Evolutionary conservation across 108 stramenopile genomes (phyloP).

Genomic region (Bacterosira constricta): DNA sequence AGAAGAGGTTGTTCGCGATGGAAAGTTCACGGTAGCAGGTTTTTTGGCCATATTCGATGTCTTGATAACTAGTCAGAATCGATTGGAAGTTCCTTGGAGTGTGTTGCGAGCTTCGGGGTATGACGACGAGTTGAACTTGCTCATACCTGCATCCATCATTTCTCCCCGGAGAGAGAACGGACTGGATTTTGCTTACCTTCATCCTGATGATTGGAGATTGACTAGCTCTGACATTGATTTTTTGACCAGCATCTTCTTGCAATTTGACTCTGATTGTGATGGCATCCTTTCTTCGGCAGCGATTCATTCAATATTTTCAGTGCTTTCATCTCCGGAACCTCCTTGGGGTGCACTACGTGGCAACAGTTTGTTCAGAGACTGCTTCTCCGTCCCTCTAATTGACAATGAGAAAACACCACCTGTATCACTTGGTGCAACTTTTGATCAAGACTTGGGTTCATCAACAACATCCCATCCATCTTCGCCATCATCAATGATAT

Average conservation of each 20-base stretch:
- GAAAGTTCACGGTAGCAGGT: conserved; percentile 78
- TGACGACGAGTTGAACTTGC: conserved; percentile 68
- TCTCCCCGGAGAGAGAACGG: conserved; percentile 5
- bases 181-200: conserved; percentile 17
- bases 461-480: conserved; percentile 14
- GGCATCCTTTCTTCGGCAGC: conserved; percentile 65
- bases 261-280: conserved; percentile 73
- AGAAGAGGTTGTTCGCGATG: conserved; percentile 60
- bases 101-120: conserved; percentile 77
- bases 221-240: conserved; percentile 54
- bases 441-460: conserved; percentile 20
- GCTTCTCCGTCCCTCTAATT: conserved; percentile 62
- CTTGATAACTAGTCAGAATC: conserved; percentile 74
- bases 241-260: conserved; percentile 66
- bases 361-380: conserved; percentile 52
- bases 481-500: conserved; percentile 54
- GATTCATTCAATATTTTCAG: conserved; percentile 63
- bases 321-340: conserved; percentile 64
- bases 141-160: conserved; percentile 59
- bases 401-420: conserved; percentile 35
- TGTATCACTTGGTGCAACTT: conserved; percentile 28
- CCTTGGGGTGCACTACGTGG: conserved; percentile 79
- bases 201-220: conserved; percentile 51
- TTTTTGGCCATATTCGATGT: conserved; percentile 85
- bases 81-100: conserved; percentile 83